Percentiles rank a stretch among this genome's conserved stretches.
Evolutionary conservation across 345 rosid genomes (phyloP).

Genomic region (Syzygium aqueum): DNA sequence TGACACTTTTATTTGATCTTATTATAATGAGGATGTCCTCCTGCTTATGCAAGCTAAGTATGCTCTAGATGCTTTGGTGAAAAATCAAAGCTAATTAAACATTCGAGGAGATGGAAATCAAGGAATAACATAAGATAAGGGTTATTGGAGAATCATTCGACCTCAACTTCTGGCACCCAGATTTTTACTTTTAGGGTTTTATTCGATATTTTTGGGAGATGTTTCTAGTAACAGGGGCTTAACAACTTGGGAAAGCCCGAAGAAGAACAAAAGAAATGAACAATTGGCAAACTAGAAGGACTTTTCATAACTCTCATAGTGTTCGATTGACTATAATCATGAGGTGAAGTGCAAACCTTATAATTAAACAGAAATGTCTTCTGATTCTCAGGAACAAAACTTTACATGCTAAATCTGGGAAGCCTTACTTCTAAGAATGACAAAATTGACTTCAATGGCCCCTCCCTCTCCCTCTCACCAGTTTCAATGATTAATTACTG

Average conservation of each 20-base stretch:
- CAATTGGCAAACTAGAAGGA: background rate
- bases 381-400: background rate
- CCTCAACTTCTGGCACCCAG: background rate
- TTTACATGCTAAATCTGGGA: background rate
- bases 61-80: background rate
- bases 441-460: background rate
- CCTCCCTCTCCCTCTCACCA: background rate
- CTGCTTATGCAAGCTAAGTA: background rate
- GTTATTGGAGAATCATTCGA: background rate
- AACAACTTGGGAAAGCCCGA: background rate
- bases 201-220: background rate
- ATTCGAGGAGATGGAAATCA: background rate
- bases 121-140: background rate
- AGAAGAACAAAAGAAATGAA: background rate
- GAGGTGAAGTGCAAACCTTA: background rate
- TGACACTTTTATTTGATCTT: background rate
- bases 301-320: background rate
- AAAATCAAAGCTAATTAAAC: background rate
- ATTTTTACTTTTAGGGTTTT: background rate
- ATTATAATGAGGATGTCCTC: background rate
- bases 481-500: background rate
- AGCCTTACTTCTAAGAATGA: background rate
- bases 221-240: background rate
- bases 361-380: background rate
- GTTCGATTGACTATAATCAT: background rate